Base-by-base conservation (phyloP, 805 yeast genomes). In the Yarrowia osloensis region DNA sequence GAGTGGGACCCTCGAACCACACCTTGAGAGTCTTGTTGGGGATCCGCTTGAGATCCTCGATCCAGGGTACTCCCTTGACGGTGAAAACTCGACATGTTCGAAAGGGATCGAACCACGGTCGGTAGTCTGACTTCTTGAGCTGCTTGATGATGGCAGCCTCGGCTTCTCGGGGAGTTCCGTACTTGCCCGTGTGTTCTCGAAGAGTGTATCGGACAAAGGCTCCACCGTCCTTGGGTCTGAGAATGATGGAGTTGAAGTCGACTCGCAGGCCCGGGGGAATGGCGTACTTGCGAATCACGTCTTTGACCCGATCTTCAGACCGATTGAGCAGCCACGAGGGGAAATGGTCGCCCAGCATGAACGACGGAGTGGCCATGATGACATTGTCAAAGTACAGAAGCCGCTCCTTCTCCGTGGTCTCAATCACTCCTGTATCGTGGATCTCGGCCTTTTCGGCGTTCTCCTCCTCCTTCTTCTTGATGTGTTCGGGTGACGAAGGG, bases 61-160 rank as follows among this genome's bases (percentile, higher is more conserved):
- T 89, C 97, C 98, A 94, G 0, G 99, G 99, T 1, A 84, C 81
- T 69, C 99, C 99, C 71, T 89, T 88, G 0, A 95, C 98, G 0
- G 89, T 87, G 82, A 88, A 65, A 83, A 88, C 68, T 80, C 78
- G 1, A 88, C 89, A 67, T 77, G 24, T 79, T 1, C 83, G 76
- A n/a, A 85, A 71, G 66, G 80, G 80, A 24, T 82, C 79, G 12
- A 79, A 68, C 73, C 73, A 79, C 2, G 75, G 71, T 1, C 74
- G 68, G 24, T 67, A 65, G 1, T 72, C 68, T 19, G 70, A 72
- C 65, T 68, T 68, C 8, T 67, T 78, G 67, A 70, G 83, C 71
- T 75, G 81, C 73, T 70, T 73, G 65, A 81, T 84, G 29, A 91
- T 80, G 69, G 77, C 76, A 2, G 81, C 73, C 67, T 87, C 86